Conservation (phyloP, 2,329 filamentous ascomycete species). For the Phialophora macrospora region DNA sequence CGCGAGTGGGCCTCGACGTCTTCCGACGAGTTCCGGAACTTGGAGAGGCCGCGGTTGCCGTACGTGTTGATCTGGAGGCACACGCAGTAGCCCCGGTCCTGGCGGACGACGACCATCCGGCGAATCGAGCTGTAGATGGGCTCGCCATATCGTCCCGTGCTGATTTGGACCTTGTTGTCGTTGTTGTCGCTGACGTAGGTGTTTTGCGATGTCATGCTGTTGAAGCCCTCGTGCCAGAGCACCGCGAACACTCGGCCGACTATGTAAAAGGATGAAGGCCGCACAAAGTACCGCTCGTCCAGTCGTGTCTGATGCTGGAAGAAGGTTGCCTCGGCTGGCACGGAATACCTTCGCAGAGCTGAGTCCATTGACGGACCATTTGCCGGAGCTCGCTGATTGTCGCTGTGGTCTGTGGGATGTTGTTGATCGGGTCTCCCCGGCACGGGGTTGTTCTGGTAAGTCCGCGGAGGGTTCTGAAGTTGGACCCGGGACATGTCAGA, state of each 20-base stretch:
- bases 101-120: slow-evolving; percentile 45
- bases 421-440: not conserved
- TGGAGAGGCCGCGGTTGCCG: slow-evolving; percentile 44
- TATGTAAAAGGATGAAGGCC: slow-evolving; percentile 2
- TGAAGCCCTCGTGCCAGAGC: slow-evolving; percentile 10
- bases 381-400: too few relatives aligned
- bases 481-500: not conserved
- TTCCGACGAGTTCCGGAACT: slow-evolving; percentile 43
- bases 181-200: not conserved
- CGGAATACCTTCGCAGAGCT: not conserved
- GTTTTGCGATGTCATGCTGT: not conserved
- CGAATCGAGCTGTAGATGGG: slow-evolving; percentile 42
- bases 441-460: not conserved
- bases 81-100: slow-evolving; percentile 40
- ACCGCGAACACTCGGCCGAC: slow-evolving; percentile 10
- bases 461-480: not conserved
- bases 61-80: slow-evolving; percentile 51
- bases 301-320: not conserved
- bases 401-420: not conserved
- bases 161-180: not conserved
- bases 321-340: not conserved
- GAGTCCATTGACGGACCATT: not conserved
- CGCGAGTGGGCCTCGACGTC: slow-evolving; percentile 45
- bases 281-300: not conserved
- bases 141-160: slow-evolving; percentile 21